Conservation (phyloP, 2,329 filamentous ascomycete genomes). For the Colletotrichum euphorbiae region DNA sequence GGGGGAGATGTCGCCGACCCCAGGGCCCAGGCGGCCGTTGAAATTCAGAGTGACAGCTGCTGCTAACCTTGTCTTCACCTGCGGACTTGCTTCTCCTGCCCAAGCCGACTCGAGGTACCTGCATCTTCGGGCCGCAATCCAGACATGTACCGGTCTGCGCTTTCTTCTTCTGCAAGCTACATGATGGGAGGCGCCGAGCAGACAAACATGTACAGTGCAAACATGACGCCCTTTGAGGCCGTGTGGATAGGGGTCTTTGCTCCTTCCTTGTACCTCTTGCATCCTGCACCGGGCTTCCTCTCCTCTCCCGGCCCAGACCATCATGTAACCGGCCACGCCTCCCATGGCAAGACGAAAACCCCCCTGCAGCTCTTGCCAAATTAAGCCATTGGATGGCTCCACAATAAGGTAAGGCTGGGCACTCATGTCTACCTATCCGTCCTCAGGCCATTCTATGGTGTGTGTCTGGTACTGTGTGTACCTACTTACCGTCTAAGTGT, state of each 20-base stretch:
- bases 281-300: not conserved
- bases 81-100: not conserved
- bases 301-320: not conserved
- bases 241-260: not conserved
- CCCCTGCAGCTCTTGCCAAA: constrained; percentile 11
- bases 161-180: not conserved
- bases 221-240: not conserved
- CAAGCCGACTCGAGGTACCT: constrained; percentile 20
- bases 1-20: too few species aligned
- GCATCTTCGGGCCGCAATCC: constrained; percentile 16
- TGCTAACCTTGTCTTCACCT: too few species aligned
- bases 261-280: not conserved
- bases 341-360: not conserved
- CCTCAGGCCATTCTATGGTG: not conserved
- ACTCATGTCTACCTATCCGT: constrained; percentile 5
- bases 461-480: not conserved
- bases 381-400: constrained; percentile 1
- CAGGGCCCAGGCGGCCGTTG: constrained; percentile 12
- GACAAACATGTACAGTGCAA: constrained; percentile 12
- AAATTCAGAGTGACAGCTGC: constrained; percentile 1
- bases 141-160: not conserved
- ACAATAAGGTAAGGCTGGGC: constrained; percentile 8
- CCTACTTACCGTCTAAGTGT: not conserved
- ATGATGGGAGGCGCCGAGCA: not conserved
- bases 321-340: constrained; percentile 1